Conservation (phyloP, 208 protist species). For the Leishmania guyanensis region DNA sequence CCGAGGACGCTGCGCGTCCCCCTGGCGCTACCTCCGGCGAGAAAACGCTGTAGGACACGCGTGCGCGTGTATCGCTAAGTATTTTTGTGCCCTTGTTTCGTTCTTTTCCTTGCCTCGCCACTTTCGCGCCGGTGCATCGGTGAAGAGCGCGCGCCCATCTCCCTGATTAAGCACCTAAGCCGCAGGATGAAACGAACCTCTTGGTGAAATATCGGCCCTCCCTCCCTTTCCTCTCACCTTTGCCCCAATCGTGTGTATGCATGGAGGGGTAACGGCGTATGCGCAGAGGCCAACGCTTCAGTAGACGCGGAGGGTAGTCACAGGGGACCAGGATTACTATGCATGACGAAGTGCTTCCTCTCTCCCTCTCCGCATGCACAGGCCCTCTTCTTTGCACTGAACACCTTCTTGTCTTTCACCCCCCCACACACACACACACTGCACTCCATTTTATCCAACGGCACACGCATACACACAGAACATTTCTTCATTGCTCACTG, state of each 20-base stretch:
- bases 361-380: not conserved
- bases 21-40: not conserved
- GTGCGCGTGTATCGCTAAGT: not conserved
- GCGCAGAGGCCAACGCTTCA: not conserved
- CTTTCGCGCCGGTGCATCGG: not conserved
- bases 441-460: not conserved
- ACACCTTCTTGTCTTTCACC: not conserved
- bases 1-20: not conserved
- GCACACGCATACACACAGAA: slow-evolving; percentile 5
- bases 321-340: not conserved
- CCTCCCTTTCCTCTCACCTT: not conserved
- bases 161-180: not conserved
- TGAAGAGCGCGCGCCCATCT: not conserved
- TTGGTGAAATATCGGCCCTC: not conserved
- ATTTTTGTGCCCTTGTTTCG: not conserved
- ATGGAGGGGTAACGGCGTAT: not conserved
- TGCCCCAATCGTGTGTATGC: not conserved
- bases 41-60: not conserved
- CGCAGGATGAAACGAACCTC: not conserved
- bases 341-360: not conserved
- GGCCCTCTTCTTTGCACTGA: not conserved
- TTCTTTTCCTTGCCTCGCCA: not conserved
- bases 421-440: slow-evolving; percentile 10
- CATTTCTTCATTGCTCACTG: not conserved
- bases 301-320: not conserved